phyloP scores from a whole-genome alignment of 805 yeast genomes.

The Wilhelminamyces savonicus region DNA sequence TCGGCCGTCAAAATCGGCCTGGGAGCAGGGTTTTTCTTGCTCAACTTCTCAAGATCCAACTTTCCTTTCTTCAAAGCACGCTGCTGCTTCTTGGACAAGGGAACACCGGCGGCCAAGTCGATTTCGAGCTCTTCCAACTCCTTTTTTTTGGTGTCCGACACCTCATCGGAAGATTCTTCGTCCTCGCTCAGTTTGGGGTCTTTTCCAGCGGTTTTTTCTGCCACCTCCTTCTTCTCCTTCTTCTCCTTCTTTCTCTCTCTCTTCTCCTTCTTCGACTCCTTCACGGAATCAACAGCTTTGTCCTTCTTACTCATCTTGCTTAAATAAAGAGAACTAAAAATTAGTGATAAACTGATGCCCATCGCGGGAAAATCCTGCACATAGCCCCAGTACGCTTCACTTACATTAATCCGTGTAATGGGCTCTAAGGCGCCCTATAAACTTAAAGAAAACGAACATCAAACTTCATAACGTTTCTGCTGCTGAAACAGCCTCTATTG shows the following conservation, averaged over 20 bases:
- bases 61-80: slow-evolving; percentile 62
- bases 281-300: too few relatives aligned
- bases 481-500: too few relatives aligned
- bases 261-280: slow-evolving; percentile 15
- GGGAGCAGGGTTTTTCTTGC: slow-evolving; percentile 29
- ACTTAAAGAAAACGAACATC: too few relatives aligned
- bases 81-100: slow-evolving; percentile 86
- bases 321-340: not conserved
- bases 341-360: too few relatives aligned
- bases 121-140: slow-evolving; percentile 62
- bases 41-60: slow-evolving; percentile 55
- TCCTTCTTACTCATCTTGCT: slow-evolving; percentile 2
- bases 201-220: slow-evolving; percentile 2
- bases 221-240: slow-evolving; percentile 10
- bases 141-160: too few relatives aligned
- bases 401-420: too few relatives aligned
- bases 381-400: too few relatives aligned
- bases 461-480: too few relatives aligned
- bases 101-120: slow-evolving; percentile 63
- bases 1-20: slow-evolving; percentile 31
- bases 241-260: slow-evolving; percentile 15
- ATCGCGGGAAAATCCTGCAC: too few relatives aligned
- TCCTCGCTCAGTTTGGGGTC: too few relatives aligned
- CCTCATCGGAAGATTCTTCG: too few relatives aligned
- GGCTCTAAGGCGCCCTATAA: too few relatives aligned